These are phyloP conservation scores for Gossypium turneri DNA, from an alignment of 345 rosid species.

Conservation along the genomic window DNA sequence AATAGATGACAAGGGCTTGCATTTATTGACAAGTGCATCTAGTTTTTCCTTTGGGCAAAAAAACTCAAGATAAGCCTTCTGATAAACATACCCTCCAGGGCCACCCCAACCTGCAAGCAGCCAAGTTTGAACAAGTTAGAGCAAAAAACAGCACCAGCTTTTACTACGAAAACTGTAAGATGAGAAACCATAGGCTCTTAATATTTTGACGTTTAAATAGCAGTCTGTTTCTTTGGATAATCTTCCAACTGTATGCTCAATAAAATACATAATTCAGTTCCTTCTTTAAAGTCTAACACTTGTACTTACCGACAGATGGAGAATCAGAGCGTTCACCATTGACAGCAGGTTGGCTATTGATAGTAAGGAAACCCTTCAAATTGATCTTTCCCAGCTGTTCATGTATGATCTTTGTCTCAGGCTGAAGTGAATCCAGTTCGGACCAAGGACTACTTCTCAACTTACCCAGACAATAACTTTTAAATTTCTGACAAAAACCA, in stretches of 20 bases:
- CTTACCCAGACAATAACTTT: constrained; percentile 74
- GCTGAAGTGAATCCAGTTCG: constrained; percentile 85
- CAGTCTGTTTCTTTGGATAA: not conserved
- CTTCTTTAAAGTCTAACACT: not conserved
- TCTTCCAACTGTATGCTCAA: not conserved
- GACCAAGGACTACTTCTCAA: constrained; percentile 93
- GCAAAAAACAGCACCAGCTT: not conserved
- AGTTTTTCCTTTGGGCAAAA: constrained; percentile 82
- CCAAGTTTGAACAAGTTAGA: not conserved
- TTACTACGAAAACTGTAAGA: not conserved
- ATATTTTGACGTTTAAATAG: not conserved
- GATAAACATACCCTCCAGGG: constrained; percentile 90
- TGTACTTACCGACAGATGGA: constrained; percentile 64
- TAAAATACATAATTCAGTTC: not conserved
- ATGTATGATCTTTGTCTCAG: constrained; percentile 88
- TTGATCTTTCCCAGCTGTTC: constrained; percentile 82
- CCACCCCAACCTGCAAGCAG: constrained; percentile 90
- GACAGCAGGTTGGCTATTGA: constrained; percentile 97
- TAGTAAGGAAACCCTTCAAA: constrained; percentile 79
- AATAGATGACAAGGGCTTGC: constrained; percentile 54
- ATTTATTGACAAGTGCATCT: constrained; percentile 53
- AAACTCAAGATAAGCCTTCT: constrained; percentile 93
- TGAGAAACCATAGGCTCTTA: not conserved
- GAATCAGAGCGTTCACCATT: constrained; percentile 83
- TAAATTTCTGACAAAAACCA: constrained; percentile 64